phyloP scores from a whole-genome alignment of 78 protist species.

The Chrysochromulina parva region DNA sequence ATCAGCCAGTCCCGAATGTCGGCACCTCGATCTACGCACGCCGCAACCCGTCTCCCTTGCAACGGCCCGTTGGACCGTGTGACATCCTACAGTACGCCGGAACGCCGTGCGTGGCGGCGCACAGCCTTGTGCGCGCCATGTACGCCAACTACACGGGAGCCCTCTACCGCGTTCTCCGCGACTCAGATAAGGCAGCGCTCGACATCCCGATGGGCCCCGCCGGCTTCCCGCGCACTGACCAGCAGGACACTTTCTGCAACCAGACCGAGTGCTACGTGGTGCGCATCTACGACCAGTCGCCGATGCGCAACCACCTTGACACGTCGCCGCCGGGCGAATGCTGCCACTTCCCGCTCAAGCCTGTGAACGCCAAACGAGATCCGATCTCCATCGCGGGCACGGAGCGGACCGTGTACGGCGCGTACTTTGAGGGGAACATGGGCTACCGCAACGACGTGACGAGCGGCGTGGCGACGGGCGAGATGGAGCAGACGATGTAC shows the following conservation, averaged over 20 bases:
- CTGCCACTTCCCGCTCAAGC: background rate
- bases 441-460: slow-evolving; percentile 15
- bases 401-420: background rate
- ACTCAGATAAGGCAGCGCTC: background rate
- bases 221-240: background rate
- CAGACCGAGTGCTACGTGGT: background rate
- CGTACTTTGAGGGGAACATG: slow-evolving; percentile 10
- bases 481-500: background rate
- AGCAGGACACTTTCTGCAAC: background rate
- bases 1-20: too few species aligned
- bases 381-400: background rate
- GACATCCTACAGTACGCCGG: background rate
- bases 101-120: slow-evolving; percentile 12
- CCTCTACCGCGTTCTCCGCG: background rate
- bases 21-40: too few species aligned
- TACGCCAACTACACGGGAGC: slow-evolving; percentile 3
- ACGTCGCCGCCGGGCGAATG: background rate
- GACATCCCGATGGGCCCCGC: background rate
- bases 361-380: background rate
- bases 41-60: too few species aligned
- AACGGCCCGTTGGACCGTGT: too few species aligned
- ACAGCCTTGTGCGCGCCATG: background rate
- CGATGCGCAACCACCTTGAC: background rate
- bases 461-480: background rate
- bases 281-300: background rate